A percentile compares a stretch with the other conserved stretches of the same genome.
Conservation (phyloP, 1,284 basidiomycete species). For the Coniferiporia sulphurascens region DNA sequence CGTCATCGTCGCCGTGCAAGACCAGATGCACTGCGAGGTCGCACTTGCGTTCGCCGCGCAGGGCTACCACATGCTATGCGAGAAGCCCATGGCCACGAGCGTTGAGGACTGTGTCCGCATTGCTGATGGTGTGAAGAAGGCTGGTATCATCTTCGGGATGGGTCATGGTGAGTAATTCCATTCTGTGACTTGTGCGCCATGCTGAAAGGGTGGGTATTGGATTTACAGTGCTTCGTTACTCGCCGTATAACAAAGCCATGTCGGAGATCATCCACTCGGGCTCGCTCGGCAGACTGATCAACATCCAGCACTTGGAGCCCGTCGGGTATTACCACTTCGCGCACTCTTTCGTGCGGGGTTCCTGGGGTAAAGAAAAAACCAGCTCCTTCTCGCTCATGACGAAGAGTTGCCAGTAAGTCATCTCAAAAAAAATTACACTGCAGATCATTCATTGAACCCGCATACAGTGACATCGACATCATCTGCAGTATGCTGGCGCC, state of each 20-base stretch:
- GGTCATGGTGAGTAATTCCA: slow-evolving; percentile 59
- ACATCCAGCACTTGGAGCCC: slow-evolving; percentile 74
- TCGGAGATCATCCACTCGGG: slow-evolving; percentile 68
- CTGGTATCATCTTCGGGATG: slow-evolving; percentile 75
- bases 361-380: slow-evolving; percentile 66
- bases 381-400: slow-evolving; percentile 82
- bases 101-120: slow-evolving; percentile 71
- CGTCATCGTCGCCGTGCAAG: slow-evolving; percentile 73
- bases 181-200: not conserved
- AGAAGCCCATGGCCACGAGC: slow-evolving; percentile 85
- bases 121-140: slow-evolving; percentile 62
- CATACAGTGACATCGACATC: slow-evolving; percentile 72
- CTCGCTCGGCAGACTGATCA: slow-evolving; percentile 69
- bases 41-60: slow-evolving; percentile 69
- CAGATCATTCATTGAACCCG: slow-evolving; percentile 13
- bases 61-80: slow-evolving; percentile 83
- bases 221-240: slow-evolving; percentile 72
- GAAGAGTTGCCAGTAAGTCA: slow-evolving; percentile 76
- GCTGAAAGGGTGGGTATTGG: slow-evolving; percentile 1
- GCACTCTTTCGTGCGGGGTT: slow-evolving; percentile 80
- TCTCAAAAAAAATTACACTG: not conserved
- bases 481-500: slow-evolving; percentile 73
- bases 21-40: slow-evolving; percentile 71
- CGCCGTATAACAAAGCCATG: slow-evolving; percentile 72
- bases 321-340: slow-evolving; percentile 81